Evolutionary conservation across 306 rosid genomes (phyloP).

Genomic region (Quercus mongolica): DNA sequence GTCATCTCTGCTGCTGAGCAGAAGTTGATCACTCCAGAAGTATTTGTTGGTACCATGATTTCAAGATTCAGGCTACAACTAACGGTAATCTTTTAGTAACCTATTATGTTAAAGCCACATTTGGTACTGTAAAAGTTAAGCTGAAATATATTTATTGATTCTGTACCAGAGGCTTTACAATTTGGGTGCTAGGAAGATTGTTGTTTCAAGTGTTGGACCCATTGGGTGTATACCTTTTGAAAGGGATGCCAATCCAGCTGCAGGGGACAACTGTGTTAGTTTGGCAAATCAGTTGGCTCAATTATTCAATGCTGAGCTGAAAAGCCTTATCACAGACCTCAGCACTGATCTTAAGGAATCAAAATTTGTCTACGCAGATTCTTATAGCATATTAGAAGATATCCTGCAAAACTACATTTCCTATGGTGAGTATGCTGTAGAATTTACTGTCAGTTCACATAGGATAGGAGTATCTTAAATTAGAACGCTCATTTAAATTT

Average conservation of each 20-base stretch:
- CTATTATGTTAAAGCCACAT: neutral
- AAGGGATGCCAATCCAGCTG: conserved; percentile 51
- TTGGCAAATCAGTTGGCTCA: conserved; percentile 52
- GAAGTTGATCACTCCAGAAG: conserved; percentile 31
- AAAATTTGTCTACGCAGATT: conserved; percentile 61
- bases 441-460: neutral
- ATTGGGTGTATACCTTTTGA: conserved; percentile 75
- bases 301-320: conserved; percentile 46
- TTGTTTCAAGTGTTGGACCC: conserved; percentile 71
- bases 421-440: conserved; percentile 33
- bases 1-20: conserved; percentile 20
- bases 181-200: conserved; percentile 61
- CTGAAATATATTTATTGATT: neutral
- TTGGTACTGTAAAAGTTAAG: neutral
- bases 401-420: conserved; percentile 41
- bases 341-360: conserved; percentile 34
- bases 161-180: conserved; percentile 52
- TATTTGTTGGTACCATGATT: conserved; percentile 49
- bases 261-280: conserved; percentile 47
- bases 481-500: too few relatives aligned
- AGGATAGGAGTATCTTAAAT: neutral
- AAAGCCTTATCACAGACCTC: conserved; percentile 45
- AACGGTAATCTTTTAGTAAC: conserved; percentile 27
- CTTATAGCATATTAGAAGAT: conserved; percentile 49
- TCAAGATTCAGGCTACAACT: conserved; percentile 50